Conservation (phyloP, 202 grass and related monocot genomes). For the Eragrostis tef region DNA sequence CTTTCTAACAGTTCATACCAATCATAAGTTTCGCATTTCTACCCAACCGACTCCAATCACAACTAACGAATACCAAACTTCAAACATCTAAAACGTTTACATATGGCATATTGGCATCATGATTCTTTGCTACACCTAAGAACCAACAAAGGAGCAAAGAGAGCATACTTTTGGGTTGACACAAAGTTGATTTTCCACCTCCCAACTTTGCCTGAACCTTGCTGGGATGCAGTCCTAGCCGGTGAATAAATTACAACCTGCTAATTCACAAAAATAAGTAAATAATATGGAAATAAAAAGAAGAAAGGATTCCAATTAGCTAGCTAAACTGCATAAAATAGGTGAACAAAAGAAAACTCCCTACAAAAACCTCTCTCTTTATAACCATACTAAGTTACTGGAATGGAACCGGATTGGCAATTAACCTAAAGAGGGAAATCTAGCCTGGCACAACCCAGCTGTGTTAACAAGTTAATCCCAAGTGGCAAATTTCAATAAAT, state of each 20-base stretch:
- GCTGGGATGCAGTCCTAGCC: slow-evolving; percentile 89
- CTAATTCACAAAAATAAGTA: slow-evolving; percentile 42
- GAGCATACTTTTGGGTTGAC: slow-evolving; percentile 94
- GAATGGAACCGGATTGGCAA: neutral
- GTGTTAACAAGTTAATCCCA: neutral
- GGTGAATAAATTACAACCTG: slow-evolving; percentile 98
- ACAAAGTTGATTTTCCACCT: slow-evolving; percentile 97
- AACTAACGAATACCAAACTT: no score
- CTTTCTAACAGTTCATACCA: neutral
- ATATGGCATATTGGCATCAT: neutral
- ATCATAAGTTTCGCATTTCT: no score
- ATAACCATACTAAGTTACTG: no score
- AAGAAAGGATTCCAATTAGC: neutral
- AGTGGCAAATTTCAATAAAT: neutral
- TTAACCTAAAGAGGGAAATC: neutral
- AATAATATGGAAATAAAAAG: neutral
- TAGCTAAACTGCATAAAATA: slow-evolving; percentile 2
- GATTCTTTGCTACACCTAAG: neutral
- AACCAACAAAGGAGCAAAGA: slow-evolving; percentile 35
- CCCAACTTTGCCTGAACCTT: slow-evolving; percentile 95
- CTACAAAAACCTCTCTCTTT: neutral
- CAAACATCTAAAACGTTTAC: neutral
- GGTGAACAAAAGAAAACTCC: neutral
- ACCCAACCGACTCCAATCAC: no score
- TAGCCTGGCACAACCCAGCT: neutral